A percentile compares a stretch with the other conserved stretches of the same genome.
phyloP scores from a whole-genome alignment of 805 yeast genomes.

The Candida oleophila region DNA sequence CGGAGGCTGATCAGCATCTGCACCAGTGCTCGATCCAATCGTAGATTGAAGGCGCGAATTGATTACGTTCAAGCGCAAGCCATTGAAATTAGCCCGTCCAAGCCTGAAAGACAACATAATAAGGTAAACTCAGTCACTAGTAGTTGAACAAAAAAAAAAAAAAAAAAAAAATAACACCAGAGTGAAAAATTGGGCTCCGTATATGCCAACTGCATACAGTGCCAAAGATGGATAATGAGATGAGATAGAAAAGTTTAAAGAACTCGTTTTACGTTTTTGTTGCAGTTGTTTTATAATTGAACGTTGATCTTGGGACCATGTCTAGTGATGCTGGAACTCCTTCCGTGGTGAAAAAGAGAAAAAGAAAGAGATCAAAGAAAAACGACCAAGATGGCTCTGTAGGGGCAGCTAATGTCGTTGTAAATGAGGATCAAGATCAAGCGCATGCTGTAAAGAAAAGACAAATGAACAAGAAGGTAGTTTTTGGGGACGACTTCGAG shows the following conservation, averaged over 20 bases:
- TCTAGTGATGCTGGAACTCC: constrained; percentile 1
- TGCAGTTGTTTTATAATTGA: too few relatives aligned
- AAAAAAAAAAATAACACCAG: too few relatives aligned
- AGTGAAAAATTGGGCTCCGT: neutral
- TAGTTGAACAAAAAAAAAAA: too few relatives aligned
- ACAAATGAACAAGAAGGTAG: neutral
- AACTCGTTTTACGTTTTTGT: too few relatives aligned
- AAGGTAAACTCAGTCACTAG: too few relatives aligned
- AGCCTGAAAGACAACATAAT: neutral
- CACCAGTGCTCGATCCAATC: neutral
- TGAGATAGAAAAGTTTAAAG: too few relatives aligned
- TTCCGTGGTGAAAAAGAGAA: neutral
- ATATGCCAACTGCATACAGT: neutral
- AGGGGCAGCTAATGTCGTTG: neutral
- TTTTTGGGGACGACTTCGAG: neutral
- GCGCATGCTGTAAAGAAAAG: neutral
- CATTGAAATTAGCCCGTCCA: neutral
- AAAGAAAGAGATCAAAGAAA: neutral
- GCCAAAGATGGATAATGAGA: neutral
- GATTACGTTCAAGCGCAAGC: neutral
- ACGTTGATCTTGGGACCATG: constrained; percentile 1
- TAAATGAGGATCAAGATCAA: neutral
- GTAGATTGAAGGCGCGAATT: neutral
- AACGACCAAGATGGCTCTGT: neutral
- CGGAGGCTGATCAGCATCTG: constrained; percentile 9